Evolutionary conservation across 108 stramenopile genomes (phyloP), one percentile per base, ranked within the genome.

Genomic region (Nitzschia putrida): DNA sequence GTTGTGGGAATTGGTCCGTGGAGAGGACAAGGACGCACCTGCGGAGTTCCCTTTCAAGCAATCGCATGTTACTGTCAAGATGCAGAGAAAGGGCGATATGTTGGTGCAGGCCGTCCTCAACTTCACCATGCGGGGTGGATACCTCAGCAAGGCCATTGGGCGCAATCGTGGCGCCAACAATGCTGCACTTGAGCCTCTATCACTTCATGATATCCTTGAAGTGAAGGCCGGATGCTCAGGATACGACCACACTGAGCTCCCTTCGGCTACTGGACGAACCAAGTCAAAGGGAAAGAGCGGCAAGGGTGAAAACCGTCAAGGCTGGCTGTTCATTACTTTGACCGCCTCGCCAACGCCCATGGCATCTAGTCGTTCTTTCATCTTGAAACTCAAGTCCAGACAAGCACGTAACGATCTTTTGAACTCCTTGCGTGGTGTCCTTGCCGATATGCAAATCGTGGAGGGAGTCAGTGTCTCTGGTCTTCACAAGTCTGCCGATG

Each of bases 61-160:
- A 41, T 87, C 88, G 45, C 76, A 90, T 20, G 89, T 95, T 57
- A 87, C 85, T 8, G 64, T 92, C 13, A 88, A 91, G 72, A 65
- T 95, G 50, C 91, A 91, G 25, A 83, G 84, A 22, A 82, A 84
- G 13, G 91, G 91, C 12, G 93, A 94, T 25, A 64, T 86, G 53
- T 81, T 85, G 44, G 86, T 92, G 2, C 94, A 95, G 59, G 75
- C 88, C 12, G 86, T 89, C 12, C 57, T 92, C 51, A 89, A 87
- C 11, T 92, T 92, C 64, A 89, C 73, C 54, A 76, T 88, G 22
- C 80, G 85, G 18, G 94, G 94, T 52, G 94, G 94, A 8, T 94
- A 94, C 72, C 75, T 94, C 59, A 90, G 88, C 69, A 94, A 94
- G 71, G 93, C 93, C 9, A 89, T 89, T 13, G 86, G 90, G 58